Base-by-base conservation (phyloP, 2,329 filamentous ascomycete species). In the Hymenoscyphus infarciens region DNA sequence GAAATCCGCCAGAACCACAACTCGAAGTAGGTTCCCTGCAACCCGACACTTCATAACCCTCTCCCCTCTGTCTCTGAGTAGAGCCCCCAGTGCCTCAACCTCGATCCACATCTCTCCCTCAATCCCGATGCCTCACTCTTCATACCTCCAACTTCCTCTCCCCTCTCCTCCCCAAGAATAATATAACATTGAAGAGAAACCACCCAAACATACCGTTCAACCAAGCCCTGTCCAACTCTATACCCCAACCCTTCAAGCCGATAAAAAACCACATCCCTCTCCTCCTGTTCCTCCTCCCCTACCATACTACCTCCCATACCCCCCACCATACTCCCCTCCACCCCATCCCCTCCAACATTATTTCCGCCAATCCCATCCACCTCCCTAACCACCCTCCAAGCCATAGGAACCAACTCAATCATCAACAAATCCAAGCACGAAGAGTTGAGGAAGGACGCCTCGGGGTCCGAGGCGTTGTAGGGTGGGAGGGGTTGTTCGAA, bases 321-420 rank as follows among this genome's bases (percentile, higher is more conserved):
- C 25, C 65, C 25, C 25, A 27, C 2, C 27, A 63, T 57, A 8
- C 16, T 33, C 56, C 29, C 35, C 45, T 5, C 66, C 53, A 16
- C 7, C 25, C 15, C 49, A n/a, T n/a, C 66, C 53, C 33, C 39
- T 33, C 22, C 56, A 31, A 31, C 19, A 31, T 58, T 52, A 22
- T 31, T 35, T 22, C 35, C 27, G 25, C 61, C 2, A 3, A 45
- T 38, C 27, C 59, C 57, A 59, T 72, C 72, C 11, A 73, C 62
- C 72, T 95, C 88, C 72, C 87, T 85, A 25, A 91, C 88, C 66
- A 98, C 83, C 68, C 95, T 87, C 77, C 96, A 92, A 5, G 94
- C 91, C 81, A 98, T 89, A 45, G 95, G 95, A 16, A 99, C 95
- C 61, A 99, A 86, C 80, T 99, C 95, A 74, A 98, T 98, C 70